Conservation (phyloP, 495 filamentous ascomycete genomes). For the Penicillium samsonianum region DNA sequence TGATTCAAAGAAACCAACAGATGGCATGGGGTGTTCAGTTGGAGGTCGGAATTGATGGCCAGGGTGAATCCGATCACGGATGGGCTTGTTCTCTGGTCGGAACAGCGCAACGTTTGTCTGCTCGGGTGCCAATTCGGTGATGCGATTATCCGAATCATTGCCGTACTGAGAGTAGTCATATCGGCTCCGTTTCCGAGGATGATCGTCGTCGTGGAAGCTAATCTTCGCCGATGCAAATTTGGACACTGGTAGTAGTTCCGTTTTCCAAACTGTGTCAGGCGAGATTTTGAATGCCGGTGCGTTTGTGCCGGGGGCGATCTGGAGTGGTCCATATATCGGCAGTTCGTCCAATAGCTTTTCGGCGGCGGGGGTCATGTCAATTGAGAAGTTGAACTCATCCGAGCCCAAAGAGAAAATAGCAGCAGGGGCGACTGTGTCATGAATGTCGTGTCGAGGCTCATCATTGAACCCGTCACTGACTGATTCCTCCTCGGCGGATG, state of each 20-base stretch:
- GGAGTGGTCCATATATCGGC: constrained; percentile 72
- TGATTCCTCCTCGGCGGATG: constrained; percentile 60
- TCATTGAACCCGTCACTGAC: constrained; percentile 51
- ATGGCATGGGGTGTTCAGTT: constrained; percentile 83
- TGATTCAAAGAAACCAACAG: constrained; percentile 83
- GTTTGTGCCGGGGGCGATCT: constrained; percentile 56
- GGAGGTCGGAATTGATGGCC: constrained; percentile 92
- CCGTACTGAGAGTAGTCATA: constrained; percentile 72
- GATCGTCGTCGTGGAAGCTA: constrained; percentile 62
- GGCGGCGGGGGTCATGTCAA: constrained; percentile 72
- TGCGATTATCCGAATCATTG: constrained; percentile 58
- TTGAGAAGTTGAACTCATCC: constrained; percentile 77
- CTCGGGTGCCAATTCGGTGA: constrained; percentile 61
- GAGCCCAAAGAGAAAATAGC: constrained; percentile 79
- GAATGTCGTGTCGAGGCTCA: constrained; percentile 43
- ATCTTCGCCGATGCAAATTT: constrained; percentile 86
- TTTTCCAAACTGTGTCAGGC: constrained; percentile 71
- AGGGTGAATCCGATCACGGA: constrained; percentile 88
- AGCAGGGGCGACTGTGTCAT: constrained; percentile 57
- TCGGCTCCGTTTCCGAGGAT: constrained; percentile 72
- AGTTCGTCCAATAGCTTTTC: constrained; percentile 86
- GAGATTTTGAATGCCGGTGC: constrained; percentile 56
- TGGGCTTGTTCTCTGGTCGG: constrained; percentile 82
- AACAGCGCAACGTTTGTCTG: constrained; percentile 83
- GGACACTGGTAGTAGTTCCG: constrained; percentile 76